Percentiles rank a stretch among this genome's conserved stretches.
Conservation (phyloP, 768 basidiomycete species). For the Boletus vermiculosoides region DNA sequence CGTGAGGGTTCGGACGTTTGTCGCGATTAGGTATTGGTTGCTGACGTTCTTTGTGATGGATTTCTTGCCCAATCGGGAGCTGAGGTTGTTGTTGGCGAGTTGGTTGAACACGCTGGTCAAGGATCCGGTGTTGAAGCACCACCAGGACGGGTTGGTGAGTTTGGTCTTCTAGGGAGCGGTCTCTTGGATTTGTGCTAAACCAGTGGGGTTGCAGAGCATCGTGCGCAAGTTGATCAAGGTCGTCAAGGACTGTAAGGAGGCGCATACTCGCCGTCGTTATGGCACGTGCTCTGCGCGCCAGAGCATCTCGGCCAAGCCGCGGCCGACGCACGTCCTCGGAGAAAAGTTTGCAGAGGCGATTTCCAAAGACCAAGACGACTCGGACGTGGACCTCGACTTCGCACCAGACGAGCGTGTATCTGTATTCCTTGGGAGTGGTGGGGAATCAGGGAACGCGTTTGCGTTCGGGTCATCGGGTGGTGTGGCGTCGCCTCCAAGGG, state of each 20-base stretch:
- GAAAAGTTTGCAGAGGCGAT: constrained; percentile 64
- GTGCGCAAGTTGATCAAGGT: constrained; percentile 82
- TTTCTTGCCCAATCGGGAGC: constrained; percentile 76
- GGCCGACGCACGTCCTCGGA: constrained; percentile 50
- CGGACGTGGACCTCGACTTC: constrained; percentile 79
- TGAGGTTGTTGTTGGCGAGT: constrained; percentile 67
- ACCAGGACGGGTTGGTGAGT: constrained; percentile 71
- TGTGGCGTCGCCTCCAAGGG: constrained; percentile 36
- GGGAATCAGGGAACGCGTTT: constrained; percentile 48
- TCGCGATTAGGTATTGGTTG: constrained; percentile 88
- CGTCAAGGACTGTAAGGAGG: constrained; percentile 75
- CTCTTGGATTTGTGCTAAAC: constrained; percentile 7
- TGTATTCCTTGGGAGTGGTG: constrained; percentile 34
- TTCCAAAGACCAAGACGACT: constrained; percentile 51
- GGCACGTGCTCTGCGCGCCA: constrained; percentile 31
- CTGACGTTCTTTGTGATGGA: constrained; percentile 88
- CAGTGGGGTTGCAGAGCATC: constrained; percentile 52
- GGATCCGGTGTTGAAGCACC: constrained; percentile 67
- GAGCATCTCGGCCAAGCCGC: constrained; percentile 33
- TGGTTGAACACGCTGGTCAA: constrained; percentile 80
- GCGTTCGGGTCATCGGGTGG: constrained; percentile 29
- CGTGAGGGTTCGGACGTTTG: constrained; percentile 85
- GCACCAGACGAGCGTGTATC: constrained; percentile 47
- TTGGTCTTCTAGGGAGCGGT: background rate
- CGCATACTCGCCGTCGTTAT: constrained; percentile 47